A percentile compares a stretch with the other conserved stretches of the same genome.
Evolutionary conservation across 108 stramenopile species (phyloP).

Genomic region (Nitzschia sp.): DNA sequence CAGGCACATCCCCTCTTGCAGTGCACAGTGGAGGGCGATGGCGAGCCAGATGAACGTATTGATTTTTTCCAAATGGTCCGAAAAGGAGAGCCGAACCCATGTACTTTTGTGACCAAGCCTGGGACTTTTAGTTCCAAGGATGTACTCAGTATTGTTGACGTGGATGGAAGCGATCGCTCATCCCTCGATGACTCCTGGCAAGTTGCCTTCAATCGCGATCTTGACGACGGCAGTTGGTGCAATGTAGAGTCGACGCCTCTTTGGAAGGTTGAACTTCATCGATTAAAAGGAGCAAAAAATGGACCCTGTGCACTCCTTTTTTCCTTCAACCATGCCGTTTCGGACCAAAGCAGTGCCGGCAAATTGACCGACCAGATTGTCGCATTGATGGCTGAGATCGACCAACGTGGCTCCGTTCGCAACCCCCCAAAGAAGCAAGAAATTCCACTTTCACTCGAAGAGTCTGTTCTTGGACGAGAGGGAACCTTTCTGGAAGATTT

Average conservation of each 20-base stretch:
- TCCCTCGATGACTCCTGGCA: slow-evolving; percentile 68
- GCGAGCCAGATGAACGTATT: slow-evolving; percentile 77
- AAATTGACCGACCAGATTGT: slow-evolving; percentile 76
- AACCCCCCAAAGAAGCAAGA: slow-evolving; percentile 36
- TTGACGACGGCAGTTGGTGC: slow-evolving; percentile 81
- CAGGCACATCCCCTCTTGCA: slow-evolving; percentile 73
- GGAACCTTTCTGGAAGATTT: slow-evolving; percentile 66
- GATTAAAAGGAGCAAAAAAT: slow-evolving; percentile 26
- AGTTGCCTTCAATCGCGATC: slow-evolving; percentile 50
- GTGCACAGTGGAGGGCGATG: slow-evolving; percentile 64
- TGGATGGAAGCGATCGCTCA: slow-evolving; percentile 24
- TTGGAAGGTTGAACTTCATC: slow-evolving; percentile 76
- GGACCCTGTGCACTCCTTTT: slow-evolving; percentile 71
- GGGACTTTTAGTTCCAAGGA: slow-evolving; percentile 42
- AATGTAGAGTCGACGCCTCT: slow-evolving; percentile 49
- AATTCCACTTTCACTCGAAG: slow-evolving; percentile 76
- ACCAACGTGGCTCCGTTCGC: slow-evolving; percentile 23
- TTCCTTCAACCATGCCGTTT: slow-evolving; percentile 86
- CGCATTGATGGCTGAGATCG: slow-evolving; percentile 54
- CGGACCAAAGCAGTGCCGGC: slow-evolving; percentile 79
- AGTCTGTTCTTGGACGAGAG: slow-evolving; percentile 65
- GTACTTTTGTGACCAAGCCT: slow-evolving; percentile 56
- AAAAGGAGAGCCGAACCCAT: slow-evolving; percentile 77
- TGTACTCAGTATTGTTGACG: slow-evolving; percentile 60
- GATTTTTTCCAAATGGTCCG: slow-evolving; percentile 89